These are phyloP conservation scores for Lathyrus sativus DNA, from an alignment of 306 rosid genomes.

Conservation along the genomic window DNA sequence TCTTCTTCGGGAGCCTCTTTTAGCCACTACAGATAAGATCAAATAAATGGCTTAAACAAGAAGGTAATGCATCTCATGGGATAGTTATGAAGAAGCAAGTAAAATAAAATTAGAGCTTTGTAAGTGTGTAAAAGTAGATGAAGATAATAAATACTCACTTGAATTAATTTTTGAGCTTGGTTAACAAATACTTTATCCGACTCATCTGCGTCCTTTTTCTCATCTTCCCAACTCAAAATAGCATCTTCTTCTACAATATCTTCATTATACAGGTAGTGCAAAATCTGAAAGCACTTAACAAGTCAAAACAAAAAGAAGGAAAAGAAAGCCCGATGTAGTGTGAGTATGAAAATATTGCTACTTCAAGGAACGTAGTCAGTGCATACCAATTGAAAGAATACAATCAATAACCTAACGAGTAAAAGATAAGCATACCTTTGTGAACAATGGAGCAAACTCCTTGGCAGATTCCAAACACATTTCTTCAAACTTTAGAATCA, in stretches of 20 bases:
- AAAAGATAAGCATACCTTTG: conserved; percentile 54
- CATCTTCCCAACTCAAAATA: conserved; percentile 87
- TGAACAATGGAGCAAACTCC: conserved; percentile 71
- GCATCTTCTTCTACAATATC: conserved; percentile 87
- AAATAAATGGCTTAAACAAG: neutral
- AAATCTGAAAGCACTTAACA: conserved; percentile 54
- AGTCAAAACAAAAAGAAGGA: conserved; percentile 1
- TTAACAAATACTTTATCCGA: conserved; percentile 72
- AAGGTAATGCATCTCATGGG: conserved; percentile 24
- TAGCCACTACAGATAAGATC: conserved; percentile 66
- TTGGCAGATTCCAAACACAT: conserved; percentile 86
- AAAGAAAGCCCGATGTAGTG: neutral
- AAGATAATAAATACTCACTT: conserved; percentile 49
- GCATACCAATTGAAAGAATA: conserved; percentile 19
- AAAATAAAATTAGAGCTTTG: conserved; percentile 6
- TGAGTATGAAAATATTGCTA: conserved; percentile 16
- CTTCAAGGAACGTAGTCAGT: neutral
- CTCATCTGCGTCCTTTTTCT: conserved; percentile 82
- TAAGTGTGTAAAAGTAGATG: neutral
- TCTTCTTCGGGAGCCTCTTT: conserved; percentile 88
- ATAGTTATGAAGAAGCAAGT: neutral
- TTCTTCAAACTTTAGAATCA: conserved; percentile 88
- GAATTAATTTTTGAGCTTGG: conserved; percentile 71
- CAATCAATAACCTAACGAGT: conserved; percentile 7
- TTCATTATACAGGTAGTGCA: conserved; percentile 64